Conservation (phyloP, 495 filamentous ascomycete genomes). For the Cairneyella variabilis region DNA sequence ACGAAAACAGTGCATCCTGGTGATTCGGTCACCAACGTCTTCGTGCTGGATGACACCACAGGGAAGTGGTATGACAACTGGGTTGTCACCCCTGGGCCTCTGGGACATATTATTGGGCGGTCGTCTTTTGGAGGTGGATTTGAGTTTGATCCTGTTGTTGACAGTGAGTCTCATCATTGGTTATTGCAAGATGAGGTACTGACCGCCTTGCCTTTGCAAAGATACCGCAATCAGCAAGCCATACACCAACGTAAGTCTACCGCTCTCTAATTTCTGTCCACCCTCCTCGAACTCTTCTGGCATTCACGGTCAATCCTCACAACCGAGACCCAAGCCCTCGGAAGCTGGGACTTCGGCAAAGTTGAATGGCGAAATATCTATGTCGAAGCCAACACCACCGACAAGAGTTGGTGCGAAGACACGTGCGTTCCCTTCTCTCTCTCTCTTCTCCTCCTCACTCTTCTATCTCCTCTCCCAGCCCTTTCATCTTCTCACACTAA, state of each 20-base stretch:
- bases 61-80: conserved; percentile 8
- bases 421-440: no score
- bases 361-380: conserved; percentile 7
- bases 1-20: not conserved
- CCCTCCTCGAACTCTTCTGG: not conserved
- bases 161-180: conserved; percentile 3
- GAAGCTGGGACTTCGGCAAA: conserved; percentile 10
- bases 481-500: no score
- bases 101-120: not conserved
- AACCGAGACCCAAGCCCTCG: conserved; percentile 10
- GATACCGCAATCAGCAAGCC: no score
- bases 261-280: not conserved
- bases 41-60: not conserved
- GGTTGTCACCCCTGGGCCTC: not conserved
- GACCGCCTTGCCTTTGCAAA: no score
- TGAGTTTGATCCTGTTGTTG: conserved; percentile 2
- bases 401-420: not conserved
- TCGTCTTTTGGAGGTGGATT: conserved; percentile 2
- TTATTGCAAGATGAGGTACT: not conserved
- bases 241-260: not conserved
- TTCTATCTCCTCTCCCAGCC: no score
- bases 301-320: not conserved
- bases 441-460: no score
- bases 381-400: conserved; percentile 6
- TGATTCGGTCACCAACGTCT: not conserved